Percentiles rank a stretch among this genome's conserved stretches.
Conservation (phyloP, 805 yeast genomes). For the Saccharomycopsis malanga region DNA sequence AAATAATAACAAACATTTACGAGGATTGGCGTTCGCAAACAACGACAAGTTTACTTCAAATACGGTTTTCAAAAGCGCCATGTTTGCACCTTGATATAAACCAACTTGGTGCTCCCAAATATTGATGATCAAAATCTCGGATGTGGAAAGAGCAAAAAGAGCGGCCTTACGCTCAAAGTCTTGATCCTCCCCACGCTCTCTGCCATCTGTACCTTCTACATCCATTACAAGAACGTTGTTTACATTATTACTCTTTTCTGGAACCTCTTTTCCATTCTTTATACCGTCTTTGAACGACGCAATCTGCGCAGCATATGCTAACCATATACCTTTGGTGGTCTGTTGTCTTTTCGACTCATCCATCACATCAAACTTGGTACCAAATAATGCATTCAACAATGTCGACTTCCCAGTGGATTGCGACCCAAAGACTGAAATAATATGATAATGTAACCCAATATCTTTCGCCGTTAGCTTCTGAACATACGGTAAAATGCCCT, state of each 20-base stretch:
- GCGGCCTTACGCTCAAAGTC: constrained; percentile 98
- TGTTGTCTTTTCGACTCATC: constrained; percentile 79
- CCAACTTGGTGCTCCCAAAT: constrained; percentile 98
- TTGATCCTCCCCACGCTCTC: constrained; percentile 97
- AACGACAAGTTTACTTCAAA: constrained; percentile 89
- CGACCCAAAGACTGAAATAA: constrained; percentile 93
- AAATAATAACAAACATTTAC: constrained; percentile 66
- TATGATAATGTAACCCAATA: constrained; percentile 71
- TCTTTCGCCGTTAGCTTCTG: constrained; percentile 30
- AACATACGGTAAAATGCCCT: constrained; percentile 31
- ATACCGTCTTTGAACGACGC: constrained; percentile 24
- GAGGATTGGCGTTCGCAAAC: constrained; percentile 56
- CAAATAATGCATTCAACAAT: constrained; percentile 74
- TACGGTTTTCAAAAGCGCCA: constrained; percentile 92
- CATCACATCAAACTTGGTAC: constrained; percentile 90
- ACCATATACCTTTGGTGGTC: constrained; percentile 83
- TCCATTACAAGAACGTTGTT: constrained; percentile 67
- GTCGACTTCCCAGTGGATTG: constrained; percentile 97
- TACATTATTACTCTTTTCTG: constrained; percentile 18
- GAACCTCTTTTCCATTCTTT: constrained; percentile 10
- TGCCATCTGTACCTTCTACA: constrained; percentile 96
- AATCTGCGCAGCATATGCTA: constrained; percentile 48
- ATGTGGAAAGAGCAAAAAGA: constrained; percentile 84
- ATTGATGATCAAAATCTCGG: constrained; percentile 84
- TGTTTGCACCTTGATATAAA: constrained; percentile 92